phyloP scores from a whole-genome alignment of 345 rosid genomes.

The Fremontodendron californicum region DNA sequence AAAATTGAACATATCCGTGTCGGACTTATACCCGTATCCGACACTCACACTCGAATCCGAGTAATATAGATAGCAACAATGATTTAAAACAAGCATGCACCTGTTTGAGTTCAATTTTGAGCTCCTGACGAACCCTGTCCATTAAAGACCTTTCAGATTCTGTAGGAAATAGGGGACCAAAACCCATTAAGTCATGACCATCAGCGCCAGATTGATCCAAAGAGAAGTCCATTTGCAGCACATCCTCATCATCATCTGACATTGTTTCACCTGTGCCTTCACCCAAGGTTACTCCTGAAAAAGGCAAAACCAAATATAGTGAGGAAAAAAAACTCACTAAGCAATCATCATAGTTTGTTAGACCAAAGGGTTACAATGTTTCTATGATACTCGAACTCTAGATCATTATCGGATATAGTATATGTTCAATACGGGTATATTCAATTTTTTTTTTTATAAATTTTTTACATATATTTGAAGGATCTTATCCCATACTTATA shows the following conservation, averaged over 20 bases:
- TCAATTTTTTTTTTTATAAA: no score
- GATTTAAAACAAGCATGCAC: slow-evolving; percentile 27
- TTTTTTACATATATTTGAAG: no score
- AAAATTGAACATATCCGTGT: no score
- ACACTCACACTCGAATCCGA: no score
- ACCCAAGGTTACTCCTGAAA: slow-evolving; percentile 60
- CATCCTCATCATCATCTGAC: slow-evolving; percentile 98
- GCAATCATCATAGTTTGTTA: neutral
- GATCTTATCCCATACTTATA: no score
- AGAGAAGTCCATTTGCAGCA: slow-evolving; percentile 71
- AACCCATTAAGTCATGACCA: slow-evolving; percentile 68
- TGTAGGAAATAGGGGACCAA: slow-evolving; percentile 88
- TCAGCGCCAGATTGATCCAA: slow-evolving; percentile 62
- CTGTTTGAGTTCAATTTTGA: slow-evolving; percentile 89
- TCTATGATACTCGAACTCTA: no score
- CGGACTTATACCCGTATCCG: no score
- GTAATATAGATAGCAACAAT: no score
- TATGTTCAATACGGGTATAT: no score
- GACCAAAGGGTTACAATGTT: neutral
- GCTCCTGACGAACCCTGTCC: slow-evolving; percentile 92
- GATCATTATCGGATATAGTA: no score
- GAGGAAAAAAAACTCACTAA: neutral
- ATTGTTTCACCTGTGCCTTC: slow-evolving; percentile 92
- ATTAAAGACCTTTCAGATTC: slow-evolving; percentile 92
- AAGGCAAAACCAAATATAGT: neutral